Evolutionary conservation across 495 filamentous ascomycete genomes (phyloP).

Genomic region (Pyrenula aspistea): DNA sequence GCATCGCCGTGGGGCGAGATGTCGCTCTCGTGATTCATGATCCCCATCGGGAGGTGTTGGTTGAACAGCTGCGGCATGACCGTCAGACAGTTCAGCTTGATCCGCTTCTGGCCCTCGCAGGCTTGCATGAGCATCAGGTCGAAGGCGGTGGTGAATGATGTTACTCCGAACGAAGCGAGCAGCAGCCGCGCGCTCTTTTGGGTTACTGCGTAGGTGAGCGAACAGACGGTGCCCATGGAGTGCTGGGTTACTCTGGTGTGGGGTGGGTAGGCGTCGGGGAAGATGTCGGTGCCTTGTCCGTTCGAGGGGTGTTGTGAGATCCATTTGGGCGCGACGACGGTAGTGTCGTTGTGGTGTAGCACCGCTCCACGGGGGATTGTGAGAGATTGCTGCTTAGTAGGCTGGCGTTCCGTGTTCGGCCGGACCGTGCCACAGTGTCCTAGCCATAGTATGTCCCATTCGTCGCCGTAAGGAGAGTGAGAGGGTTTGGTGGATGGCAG

Average conservation of each 20-base stretch:
- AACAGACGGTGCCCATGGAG: background rate
- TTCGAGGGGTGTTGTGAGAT: background rate
- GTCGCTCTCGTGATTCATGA: background rate
- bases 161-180: background rate
- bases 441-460: conserved; percentile 47
- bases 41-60: background rate
- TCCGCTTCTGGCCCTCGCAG: background rate
- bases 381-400: too few species aligned
- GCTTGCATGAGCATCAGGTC: background rate
- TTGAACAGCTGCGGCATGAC: background rate
- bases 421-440: conserved; percentile 28
- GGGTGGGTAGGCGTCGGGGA: background rate
- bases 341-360: conserved; percentile 8
- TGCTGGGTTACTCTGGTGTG: background rate
- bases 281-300: background rate
- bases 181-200: background rate
- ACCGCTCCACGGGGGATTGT: conserved; percentile 8
- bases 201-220: background rate
- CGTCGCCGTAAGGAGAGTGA: conserved; percentile 41
- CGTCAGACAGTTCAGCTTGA: background rate
- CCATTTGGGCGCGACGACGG: conserved; percentile 8
- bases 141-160: background rate
- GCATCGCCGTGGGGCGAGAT: background rate
- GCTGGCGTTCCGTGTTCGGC: conserved; percentile 1
- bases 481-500: conserved; percentile 17